Conservation (phyloP, 1,284 basidiomycete genomes). For the Rhodotorula sp. region DNA sequence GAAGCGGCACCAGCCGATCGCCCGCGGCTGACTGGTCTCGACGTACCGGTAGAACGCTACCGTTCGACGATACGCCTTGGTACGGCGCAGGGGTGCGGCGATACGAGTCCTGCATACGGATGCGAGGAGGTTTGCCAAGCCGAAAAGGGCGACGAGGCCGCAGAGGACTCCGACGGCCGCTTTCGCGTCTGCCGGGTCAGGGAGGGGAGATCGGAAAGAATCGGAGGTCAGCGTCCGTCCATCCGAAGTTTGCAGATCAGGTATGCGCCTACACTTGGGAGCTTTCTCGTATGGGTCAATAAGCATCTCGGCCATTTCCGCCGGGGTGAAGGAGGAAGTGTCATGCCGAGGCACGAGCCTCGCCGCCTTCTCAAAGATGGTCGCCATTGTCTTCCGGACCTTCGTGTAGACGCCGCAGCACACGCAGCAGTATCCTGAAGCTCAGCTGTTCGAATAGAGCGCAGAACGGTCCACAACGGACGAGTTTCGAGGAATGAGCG, state of each 20-base stretch:
- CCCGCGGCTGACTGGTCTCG: slow-evolving; percentile 38
- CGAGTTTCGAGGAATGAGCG: neutral
- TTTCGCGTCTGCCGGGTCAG: slow-evolving; percentile 23
- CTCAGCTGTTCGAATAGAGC: too few species aligned
- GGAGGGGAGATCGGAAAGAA: too few species aligned
- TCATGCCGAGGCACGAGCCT: slow-evolving; percentile 5
- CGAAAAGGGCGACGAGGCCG: slow-evolving; percentile 30
- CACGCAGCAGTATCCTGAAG: too few species aligned
- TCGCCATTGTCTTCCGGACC: neutral
- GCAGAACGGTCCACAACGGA: neutral
- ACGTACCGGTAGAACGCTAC: slow-evolving; percentile 25
- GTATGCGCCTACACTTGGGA: slow-evolving; percentile 28
- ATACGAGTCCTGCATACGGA: neutral
- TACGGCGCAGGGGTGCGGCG: slow-evolving; percentile 7
- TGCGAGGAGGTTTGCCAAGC: slow-evolving; percentile 16
- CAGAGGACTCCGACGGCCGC: slow-evolving; percentile 45
- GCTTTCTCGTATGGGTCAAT: slow-evolving; percentile 35
- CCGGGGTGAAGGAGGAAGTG: slow-evolving; percentile 10
- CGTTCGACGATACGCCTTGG: slow-evolving; percentile 3
- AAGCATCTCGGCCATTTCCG: slow-evolving; percentile 37
- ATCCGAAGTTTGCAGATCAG: slow-evolving; percentile 13
- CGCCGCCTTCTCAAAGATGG: neutral
- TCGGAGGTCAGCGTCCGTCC: neutral
- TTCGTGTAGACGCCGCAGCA: neutral
- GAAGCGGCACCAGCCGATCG: slow-evolving; percentile 47